Evolutionary conservation across 352 stramenopile species (phyloP).

Genomic region (Phytopythium aichiense): DNA sequence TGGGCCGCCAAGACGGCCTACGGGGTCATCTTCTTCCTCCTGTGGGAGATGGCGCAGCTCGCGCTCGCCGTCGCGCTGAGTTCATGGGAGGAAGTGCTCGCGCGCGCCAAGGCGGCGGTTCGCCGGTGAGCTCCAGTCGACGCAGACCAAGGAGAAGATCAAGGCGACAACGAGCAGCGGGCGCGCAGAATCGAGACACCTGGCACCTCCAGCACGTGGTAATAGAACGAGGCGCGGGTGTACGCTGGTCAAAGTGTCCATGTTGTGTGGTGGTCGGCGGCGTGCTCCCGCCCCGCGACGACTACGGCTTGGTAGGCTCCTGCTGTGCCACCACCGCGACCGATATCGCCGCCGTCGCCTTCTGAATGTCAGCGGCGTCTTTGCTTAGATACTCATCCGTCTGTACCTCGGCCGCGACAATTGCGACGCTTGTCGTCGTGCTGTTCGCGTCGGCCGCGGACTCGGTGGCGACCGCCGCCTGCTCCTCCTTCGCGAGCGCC

Average conservation of each 20-base stretch:
- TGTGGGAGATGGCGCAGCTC: constrained; percentile 55
- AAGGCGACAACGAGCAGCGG: neutral
- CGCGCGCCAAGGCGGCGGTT: constrained; percentile 21
- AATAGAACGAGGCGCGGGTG: neutral
- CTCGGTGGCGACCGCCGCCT: neutral
- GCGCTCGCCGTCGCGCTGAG: constrained; percentile 49
- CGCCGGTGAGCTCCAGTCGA: neutral
- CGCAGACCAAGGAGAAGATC: neutral
- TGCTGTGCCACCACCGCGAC: neutral
- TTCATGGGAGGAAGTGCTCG: constrained; percentile 49
- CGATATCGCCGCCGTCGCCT: neutral
- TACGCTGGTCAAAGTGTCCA: neutral
- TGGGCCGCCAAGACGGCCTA: constrained; percentile 39
- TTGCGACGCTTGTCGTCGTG: neutral
- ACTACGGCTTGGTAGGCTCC: neutral
- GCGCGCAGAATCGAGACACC: neutral
- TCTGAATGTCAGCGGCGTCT: neutral
- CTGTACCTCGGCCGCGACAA: neutral
- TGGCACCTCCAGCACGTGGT: neutral
- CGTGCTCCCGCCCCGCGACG: neutral
- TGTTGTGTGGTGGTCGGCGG: neutral
- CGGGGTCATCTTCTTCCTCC: constrained; percentile 42
- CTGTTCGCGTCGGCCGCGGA: neutral
- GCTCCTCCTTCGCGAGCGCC: constrained; percentile 13
- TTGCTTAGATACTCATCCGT: neutral